Base-by-base conservation (phyloP, 2,329 filamentous ascomycete species). In the Calonectria ilicicola region DNA sequence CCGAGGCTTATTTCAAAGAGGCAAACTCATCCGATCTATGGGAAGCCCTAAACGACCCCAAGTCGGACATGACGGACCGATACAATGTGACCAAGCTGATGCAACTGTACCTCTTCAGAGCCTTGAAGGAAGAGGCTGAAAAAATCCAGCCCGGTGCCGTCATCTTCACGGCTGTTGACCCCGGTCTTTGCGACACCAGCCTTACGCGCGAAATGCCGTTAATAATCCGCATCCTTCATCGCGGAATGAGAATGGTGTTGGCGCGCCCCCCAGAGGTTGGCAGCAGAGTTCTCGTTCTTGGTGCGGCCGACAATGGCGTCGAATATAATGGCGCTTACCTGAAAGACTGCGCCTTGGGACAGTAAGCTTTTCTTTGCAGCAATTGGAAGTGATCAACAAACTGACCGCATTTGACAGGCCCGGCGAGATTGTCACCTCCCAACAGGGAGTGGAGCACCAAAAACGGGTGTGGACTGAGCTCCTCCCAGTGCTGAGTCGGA, bases 61-160 rank as follows among this genome's bases (percentile, higher is more conserved):
- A 60, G 32, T 60, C 53, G 53, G 53, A 60, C 14, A 60, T 60
- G 53, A 60, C 53, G 40, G 53, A 60, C 53, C 17, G 53, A 40
- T 60, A 60, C n/a, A 60, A 60, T 9, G 53, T 60, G 14, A 26
- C 53, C 8, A 60, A 60, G 21, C 32, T 60, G 3, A 26, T 60
- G 32, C 53, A 60, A 32, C 53, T 60, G 10, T 60, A 26, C 15
- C 21, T 60, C 4, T 60, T 60, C 32, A 38, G 53, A 40, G 29
- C 35, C 14, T 35, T 60, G 35, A 38, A 9, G 5, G 21, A 12
- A n/a, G 53, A 60, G 14, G 53, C 53, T 17, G 53, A 60, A 4
- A 60, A 60, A 40, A n/a, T 23, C 15, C 53, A 60, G 23, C 53
- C 53, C 3, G 35, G 29, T 17, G 21, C 53, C 14, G 15, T 60